Percentiles rank a stretch among this genome's conserved stretches.
Conservation (phyloP, 257 asterid genomes). For the Scutellaria baicalensis region DNA sequence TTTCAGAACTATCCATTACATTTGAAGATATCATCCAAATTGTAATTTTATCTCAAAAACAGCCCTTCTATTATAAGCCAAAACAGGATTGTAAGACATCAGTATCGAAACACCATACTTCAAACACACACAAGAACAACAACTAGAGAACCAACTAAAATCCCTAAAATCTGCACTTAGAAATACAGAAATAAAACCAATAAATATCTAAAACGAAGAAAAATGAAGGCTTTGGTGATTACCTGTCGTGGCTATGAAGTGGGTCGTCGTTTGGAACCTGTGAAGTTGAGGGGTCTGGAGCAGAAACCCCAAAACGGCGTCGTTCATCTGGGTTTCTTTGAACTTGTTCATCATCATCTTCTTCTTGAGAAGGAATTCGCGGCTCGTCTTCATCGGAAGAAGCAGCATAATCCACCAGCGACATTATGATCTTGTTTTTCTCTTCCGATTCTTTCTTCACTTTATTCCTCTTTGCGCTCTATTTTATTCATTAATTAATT, state of each 20-base stretch:
- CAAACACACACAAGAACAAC: neutral
- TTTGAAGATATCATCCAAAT: neutral
- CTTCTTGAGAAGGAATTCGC: constrained; percentile 12
- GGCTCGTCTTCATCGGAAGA: constrained; percentile 59
- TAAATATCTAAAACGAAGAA: neutral
- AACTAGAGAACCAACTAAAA: neutral
- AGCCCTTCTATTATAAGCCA: neutral
- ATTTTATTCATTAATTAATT: neutral
- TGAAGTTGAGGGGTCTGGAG: constrained; percentile 14
- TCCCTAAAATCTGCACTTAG: neutral
- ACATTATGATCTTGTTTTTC: constrained; percentile 26
- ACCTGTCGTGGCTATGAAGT: constrained; percentile 17
- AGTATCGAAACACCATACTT: neutral
- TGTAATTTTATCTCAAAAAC: neutral
- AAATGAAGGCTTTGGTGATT: neutral
- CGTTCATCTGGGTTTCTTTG: constrained; percentile 10
- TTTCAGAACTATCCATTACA: neutral
- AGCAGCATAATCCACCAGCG: constrained; percentile 78
- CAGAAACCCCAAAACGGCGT: constrained; percentile 18
- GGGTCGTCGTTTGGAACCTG: constrained; percentile 6
- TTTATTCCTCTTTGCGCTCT: neutral
- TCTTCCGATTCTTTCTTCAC: neutral
- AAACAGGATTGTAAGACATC: neutral
- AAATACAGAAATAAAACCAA: neutral
- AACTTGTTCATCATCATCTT: neutral